phyloP scores from a whole-genome alignment of 176 grass and related monocot genomes.

The Oryza brachyantha region DNA sequence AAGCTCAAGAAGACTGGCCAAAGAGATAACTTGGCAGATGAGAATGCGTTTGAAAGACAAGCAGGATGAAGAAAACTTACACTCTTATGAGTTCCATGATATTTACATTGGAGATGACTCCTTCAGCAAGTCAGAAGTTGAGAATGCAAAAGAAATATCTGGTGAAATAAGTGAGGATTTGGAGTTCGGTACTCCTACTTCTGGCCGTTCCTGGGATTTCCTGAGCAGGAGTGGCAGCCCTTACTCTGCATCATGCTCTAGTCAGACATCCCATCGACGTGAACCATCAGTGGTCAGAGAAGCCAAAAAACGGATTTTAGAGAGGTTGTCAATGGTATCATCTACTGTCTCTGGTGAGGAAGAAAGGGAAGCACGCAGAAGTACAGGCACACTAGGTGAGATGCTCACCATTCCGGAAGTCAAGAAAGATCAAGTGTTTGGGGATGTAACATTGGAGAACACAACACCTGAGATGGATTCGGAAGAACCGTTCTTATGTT shows the following conservation, averaged over 20 bases:
- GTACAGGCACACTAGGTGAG: constrained; percentile 72
- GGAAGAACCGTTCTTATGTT: constrained; percentile 35
- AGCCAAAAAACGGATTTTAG: constrained; percentile 80
- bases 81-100: constrained; percentile 45
- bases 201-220: constrained; percentile 76
- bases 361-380: constrained; percentile 51
- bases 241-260: constrained; percentile 64
- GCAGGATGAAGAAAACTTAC: constrained; percentile 32
- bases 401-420: constrained; percentile 75
- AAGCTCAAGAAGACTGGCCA: constrained; percentile 49
- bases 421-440: constrained; percentile 43
- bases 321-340: constrained; percentile 78
- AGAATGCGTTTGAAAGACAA: constrained; percentile 50
- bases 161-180: constrained; percentile 60
- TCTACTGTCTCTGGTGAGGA: constrained; percentile 46
- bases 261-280: constrained; percentile 39
- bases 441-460: constrained; percentile 19
- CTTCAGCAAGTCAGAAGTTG: constrained; percentile 60
- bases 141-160: constrained; percentile 56
- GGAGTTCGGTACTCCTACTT: constrained; percentile 68
- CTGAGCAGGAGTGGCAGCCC: constrained; percentile 66
- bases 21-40: constrained; percentile 62
- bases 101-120: constrained; percentile 55
- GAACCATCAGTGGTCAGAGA: constrained; percentile 74
- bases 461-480: constrained; percentile 29